phyloP scores from a whole-genome alignment of 2,329 filamentous ascomycete species.

The Acarospora socialis region DNA sequence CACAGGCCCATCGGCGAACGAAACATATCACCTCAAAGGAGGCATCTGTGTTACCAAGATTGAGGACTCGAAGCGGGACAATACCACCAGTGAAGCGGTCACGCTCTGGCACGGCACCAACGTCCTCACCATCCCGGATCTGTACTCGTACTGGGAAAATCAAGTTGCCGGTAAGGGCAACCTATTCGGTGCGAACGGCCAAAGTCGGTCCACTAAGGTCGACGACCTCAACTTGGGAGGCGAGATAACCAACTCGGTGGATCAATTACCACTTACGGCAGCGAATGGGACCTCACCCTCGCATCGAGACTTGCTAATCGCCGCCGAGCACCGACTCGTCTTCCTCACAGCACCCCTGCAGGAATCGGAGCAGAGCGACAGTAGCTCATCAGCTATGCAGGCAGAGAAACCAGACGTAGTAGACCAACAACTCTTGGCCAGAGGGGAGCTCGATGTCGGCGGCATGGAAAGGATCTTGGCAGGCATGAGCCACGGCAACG shows the following conservation, averaged over 20 bases:
- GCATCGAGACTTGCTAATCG: slow-evolving; percentile 25
- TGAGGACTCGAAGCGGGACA: no score
- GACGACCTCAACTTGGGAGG: slow-evolving; percentile 26
- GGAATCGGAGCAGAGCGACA: not conserved
- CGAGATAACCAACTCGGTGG: slow-evolving; percentile 26
- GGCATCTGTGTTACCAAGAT: no score
- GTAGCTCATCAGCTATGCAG: slow-evolving; percentile 1
- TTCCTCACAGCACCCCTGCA: slow-evolving; percentile 7
- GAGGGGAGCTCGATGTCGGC: slow-evolving; percentile 31
- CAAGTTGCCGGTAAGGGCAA: slow-evolving; percentile 17
- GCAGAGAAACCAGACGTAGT: slow-evolving; percentile 1
- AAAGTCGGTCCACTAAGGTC: slow-evolving; percentile 26
- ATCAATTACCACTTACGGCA: slow-evolving; percentile 22
- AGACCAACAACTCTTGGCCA: slow-evolving; percentile 28
- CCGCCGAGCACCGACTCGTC: slow-evolving; percentile 27
- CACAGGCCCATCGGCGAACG: slow-evolving; percentile 25
- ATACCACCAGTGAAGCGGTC: slow-evolving; percentile 31
- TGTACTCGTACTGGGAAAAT: slow-evolving; percentile 31
- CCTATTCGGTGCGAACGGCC: slow-evolving; percentile 19
- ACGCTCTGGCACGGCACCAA: slow-evolving; percentile 29
- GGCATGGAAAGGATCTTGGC: slow-evolving; percentile 33
- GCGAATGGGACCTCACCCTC: slow-evolving; percentile 11
- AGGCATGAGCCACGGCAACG: slow-evolving; percentile 26
- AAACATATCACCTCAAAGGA: no score
- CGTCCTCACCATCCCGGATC: slow-evolving; percentile 28